These are phyloP conservation scores for Camelina neglecta DNA, from an alignment of 345 rosid genomes.

Conservation along the genomic window DNA sequence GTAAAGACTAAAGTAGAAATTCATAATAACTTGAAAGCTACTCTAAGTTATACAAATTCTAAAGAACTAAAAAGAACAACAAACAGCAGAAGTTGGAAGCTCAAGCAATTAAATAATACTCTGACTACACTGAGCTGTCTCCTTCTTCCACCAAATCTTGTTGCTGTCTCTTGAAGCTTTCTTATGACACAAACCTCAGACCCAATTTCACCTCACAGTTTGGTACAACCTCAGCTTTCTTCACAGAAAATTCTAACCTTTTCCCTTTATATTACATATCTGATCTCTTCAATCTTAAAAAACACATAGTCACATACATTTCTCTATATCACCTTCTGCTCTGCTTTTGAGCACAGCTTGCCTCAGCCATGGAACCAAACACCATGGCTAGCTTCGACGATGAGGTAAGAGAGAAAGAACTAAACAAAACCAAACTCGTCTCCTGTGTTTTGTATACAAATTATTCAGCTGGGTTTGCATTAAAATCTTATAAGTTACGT, in stretches of 20 bases:
- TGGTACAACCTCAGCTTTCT: conserved; percentile 54
- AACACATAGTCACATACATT: conserved; percentile 34
- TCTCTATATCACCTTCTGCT: conserved; percentile 12
- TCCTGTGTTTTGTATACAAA: conserved; percentile 15
- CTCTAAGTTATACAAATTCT: conserved; percentile 33
- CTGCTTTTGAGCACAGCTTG: conserved; percentile 25
- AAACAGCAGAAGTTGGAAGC: conserved; percentile 32
- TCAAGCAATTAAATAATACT: conserved; percentile 11
- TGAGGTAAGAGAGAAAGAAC: conserved; percentile 46
- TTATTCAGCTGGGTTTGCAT: neutral
- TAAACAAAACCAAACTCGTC: conserved; percentile 8
- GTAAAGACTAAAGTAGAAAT: conserved; percentile 25
- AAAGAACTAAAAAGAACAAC: conserved; percentile 31
- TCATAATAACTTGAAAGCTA: conserved; percentile 42
- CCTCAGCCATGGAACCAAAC: conserved; percentile 51
- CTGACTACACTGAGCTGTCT: conserved; percentile 39
- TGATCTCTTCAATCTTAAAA: conserved; percentile 34
- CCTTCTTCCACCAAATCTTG: conserved; percentile 44
- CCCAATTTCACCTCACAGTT: conserved; percentile 77
- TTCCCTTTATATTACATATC: conserved; percentile 26
- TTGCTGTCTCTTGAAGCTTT: conserved; percentile 49
- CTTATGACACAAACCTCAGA: conserved; percentile 49
- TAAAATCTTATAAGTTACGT: neutral
- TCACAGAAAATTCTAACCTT: conserved; percentile 1
- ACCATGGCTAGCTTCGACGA: conserved; percentile 64